Conservation (phyloP, 2,329 filamentous ascomycete species). For the Cyphellophora europaea region DNA sequence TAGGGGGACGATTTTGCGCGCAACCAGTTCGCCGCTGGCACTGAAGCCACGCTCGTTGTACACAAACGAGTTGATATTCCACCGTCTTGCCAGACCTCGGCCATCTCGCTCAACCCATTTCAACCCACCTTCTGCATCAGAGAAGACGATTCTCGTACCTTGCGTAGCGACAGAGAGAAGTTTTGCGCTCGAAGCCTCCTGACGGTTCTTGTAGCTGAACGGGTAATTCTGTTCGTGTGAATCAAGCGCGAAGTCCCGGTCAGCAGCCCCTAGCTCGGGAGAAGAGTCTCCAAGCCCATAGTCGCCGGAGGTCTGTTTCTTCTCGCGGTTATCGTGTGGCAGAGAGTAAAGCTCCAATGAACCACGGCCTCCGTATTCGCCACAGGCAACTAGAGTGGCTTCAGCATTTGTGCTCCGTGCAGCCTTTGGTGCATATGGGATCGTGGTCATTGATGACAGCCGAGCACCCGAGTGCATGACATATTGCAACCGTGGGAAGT, state of each 20-base stretch:
- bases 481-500: slow-evolving; percentile 66
- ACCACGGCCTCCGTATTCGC: slow-evolving; percentile 86
- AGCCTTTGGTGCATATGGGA: slow-evolving; percentile 52
- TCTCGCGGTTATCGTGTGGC: slow-evolving; percentile 18
- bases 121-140: slow-evolving; percentile 72
- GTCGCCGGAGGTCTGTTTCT: neutral
- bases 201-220: slow-evolving; percentile 63
- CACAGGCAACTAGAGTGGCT: slow-evolving; percentile 67
- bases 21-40: slow-evolving; percentile 9
- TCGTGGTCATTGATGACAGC: slow-evolving; percentile 54
- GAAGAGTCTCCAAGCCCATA: neutral
- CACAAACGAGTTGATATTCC: slow-evolving; percentile 43
- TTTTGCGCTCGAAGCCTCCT: slow-evolving; percentile 71
- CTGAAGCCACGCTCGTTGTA: slow-evolving; percentile 3
- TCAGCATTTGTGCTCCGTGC: slow-evolving; percentile 32
- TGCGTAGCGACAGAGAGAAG: slow-evolving; percentile 73
- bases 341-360: slow-evolving; percentile 75
- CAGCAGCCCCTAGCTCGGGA: neutral
- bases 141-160: slow-evolving; percentile 71
- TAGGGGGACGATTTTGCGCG: slow-evolving; percentile 19
- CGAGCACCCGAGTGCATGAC: slow-evolving; percentile 78
- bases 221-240: slow-evolving; percentile 1
- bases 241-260: neutral
- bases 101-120: slow-evolving; percentile 91
- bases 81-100: slow-evolving; percentile 36